Evolutionary conservation across 345 rosid genomes (phyloP), one percentile per base, ranked within the genome.

Genomic region (Trapa incisa): DNA sequence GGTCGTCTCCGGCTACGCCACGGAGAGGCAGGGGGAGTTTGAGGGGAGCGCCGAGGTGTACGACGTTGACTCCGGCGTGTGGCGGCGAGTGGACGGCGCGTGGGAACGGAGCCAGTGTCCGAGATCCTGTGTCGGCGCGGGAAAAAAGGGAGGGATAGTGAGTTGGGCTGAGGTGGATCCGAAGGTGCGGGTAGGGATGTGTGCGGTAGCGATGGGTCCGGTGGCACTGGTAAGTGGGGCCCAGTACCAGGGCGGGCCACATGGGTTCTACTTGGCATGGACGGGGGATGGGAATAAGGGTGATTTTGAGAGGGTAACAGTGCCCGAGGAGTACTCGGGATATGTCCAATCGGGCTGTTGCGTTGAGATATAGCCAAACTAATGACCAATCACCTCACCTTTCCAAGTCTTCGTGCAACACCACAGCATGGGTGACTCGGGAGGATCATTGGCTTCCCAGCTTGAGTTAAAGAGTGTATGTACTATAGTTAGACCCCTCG

Each of bases 301-400:
- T 45, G 73, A 84, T 72, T 65, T 75, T 68, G 75, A 75, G 64
- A 81, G 66, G 67, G 47, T 85, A 0, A 50, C 45, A 12, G 84
- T 76, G 39, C 74, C 81, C 0, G 76, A 68, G 4, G 80, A 75
- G 50, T 88, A 80, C 56, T 48, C 77, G 32, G 85, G 89, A 38
- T 74, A 81, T 54, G 83, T 81, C 33, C 87, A 79, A 29, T 76
- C 88, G 6, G 84, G 91, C 11, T 86, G 94, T 76, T 79, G 72
- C 45, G 76, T 77, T 3, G 87, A 87, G 72, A 70, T 85, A 22
- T 22, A 22, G 29, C 29, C 29, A 22, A 22, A 22, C 29, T 22
- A 22, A 22, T 22, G 29, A 22, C 29, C 29, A 22, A 22, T 22
- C 29, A 22, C 29, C 29, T 22, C 29, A 22, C 29, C 29, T 22